Conservation (phyloP, 2,329 filamentous ascomycete genomes). For the Stachybotrys chartarum region DNA sequence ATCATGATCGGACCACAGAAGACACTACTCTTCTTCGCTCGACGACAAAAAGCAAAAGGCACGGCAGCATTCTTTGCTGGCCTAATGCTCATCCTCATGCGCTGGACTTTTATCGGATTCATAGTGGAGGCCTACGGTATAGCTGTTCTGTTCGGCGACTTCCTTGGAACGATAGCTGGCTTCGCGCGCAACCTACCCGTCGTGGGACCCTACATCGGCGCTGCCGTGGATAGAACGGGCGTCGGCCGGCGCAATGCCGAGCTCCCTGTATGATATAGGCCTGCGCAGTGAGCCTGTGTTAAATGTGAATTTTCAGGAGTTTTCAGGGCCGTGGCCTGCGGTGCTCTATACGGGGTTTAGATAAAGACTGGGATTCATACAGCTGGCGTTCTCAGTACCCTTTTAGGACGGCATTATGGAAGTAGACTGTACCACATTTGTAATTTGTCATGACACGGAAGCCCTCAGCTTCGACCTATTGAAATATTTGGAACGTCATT, state of each 20-base stretch:
- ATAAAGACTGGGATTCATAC: not conserved
- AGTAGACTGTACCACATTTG: not conserved
- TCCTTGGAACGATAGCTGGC: slow-evolving; percentile 83
- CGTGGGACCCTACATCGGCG: slow-evolving; percentile 78
- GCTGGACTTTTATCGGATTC: slow-evolving; percentile 91
- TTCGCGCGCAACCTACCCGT: slow-evolving; percentile 82
- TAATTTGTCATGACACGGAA: not conserved
- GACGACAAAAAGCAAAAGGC: slow-evolving; percentile 85
- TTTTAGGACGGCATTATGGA: not conserved
- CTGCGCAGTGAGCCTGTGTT: not conserved
- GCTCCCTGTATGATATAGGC: slow-evolving; percentile 55
- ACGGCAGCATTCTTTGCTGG: slow-evolving; percentile 82
- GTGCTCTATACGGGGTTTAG: not conserved
- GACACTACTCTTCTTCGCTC: slow-evolving; percentile 89
- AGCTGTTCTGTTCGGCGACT: slow-evolving; percentile 89
- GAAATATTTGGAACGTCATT: slow-evolving; percentile 4
- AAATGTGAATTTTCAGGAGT: not conserved
- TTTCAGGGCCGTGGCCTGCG: not conserved
- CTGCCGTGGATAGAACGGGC: slow-evolving; percentile 62
- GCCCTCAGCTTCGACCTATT: not conserved
- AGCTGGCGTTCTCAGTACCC: not conserved
- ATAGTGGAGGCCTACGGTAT: slow-evolving; percentile 88
- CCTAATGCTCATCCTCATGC: slow-evolving; percentile 75
- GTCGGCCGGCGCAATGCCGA: slow-evolving; percentile 67
- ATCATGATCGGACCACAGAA: slow-evolving; percentile 92